Conservation (phyloP, 1,139 yeast genomes). For the Pneumocystis jirovecii region DNA sequence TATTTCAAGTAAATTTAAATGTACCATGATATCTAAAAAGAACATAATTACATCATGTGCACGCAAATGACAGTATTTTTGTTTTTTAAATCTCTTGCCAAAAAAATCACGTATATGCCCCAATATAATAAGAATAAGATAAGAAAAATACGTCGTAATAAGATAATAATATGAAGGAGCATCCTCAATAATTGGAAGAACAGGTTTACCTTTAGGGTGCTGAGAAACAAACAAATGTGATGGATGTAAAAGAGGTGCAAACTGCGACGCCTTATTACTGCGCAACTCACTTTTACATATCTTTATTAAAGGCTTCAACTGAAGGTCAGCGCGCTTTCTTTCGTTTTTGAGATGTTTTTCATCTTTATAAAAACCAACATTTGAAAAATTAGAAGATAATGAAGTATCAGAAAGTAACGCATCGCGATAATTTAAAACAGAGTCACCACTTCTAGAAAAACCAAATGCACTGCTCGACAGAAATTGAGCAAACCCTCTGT, state of each 20-base stretch:
- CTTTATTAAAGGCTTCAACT: neutral
- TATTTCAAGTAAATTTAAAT: neutral
- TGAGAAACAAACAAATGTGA: slow-evolving; percentile 13
- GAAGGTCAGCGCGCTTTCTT: neutral
- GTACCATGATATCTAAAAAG: slow-evolving; percentile 2
- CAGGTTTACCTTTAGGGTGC: slow-evolving; percentile 18
- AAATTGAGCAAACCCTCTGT: neutral
- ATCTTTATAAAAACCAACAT: neutral
- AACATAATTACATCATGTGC: slow-evolving; percentile 36
- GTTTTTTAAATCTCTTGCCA: slow-evolving; percentile 57
- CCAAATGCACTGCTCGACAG: neutral
- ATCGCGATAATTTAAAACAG: neutral
- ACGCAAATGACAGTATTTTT: slow-evolving; percentile 48
- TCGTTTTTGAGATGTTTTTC: neutral
- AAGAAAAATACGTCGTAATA: slow-evolving; percentile 69
- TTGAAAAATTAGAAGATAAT: neutral
- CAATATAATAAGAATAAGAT: slow-evolving; percentile 62
- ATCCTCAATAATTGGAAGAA: slow-evolving; percentile 29
- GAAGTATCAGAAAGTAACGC: neutral
- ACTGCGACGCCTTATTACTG: slow-evolving; percentile 3
- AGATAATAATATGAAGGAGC: slow-evolving; percentile 77
- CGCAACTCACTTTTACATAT: neutral
- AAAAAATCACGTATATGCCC: slow-evolving; percentile 87
- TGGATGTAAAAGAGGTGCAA: slow-evolving; percentile 14
- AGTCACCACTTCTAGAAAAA: neutral